Percentiles rank a stretch among this genome's conserved stretches.
These are phyloP conservation scores for Tricholoma bakamatsutake DNA, from an alignment of 768 basidiomycete genomes.

Conservation along the genomic window DNA sequence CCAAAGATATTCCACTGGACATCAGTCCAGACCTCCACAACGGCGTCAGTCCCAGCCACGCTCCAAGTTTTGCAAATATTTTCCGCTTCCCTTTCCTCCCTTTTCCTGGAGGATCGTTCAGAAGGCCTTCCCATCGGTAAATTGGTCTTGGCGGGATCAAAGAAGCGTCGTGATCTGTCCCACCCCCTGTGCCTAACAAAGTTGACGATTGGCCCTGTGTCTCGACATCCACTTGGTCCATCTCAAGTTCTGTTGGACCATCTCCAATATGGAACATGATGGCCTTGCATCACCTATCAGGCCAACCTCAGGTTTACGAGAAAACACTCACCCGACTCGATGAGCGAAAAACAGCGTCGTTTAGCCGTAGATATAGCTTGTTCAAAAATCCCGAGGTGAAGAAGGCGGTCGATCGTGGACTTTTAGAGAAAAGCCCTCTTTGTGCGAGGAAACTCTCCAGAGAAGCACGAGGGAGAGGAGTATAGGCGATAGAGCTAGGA, in stretches of 20 bases:
- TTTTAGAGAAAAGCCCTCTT: conserved; percentile 49
- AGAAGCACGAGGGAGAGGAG: conserved; percentile 55
- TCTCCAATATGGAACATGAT: conserved; percentile 59
- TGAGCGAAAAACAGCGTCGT: conserved; percentile 56
- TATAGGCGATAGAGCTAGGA: conserved; percentile 66
- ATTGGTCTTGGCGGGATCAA: conserved; percentile 53
- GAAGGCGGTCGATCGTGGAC: conserved; percentile 37
- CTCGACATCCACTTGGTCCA: conserved; percentile 57
- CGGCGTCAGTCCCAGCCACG: conserved; percentile 67
- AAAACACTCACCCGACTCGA: conserved; percentile 40
- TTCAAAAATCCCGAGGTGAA: conserved; percentile 66
- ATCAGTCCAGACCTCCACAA: conserved; percentile 47
- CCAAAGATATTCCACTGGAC: conserved; percentile 54
- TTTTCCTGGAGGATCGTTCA: conserved; percentile 44
- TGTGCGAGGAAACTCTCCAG: conserved; percentile 62
- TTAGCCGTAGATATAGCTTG: conserved; percentile 65
- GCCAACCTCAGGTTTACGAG: not conserved
- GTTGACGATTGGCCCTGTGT: conserved; percentile 46
- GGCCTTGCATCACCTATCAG: conserved; percentile 32
- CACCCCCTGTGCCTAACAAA: conserved; percentile 54
- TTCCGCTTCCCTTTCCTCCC: conserved; percentile 29
- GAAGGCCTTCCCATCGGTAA: conserved; percentile 68
- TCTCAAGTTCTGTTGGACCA: conserved; percentile 45
- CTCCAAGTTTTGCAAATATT: conserved; percentile 50
- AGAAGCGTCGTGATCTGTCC: conserved; percentile 63